A percentile compares a stretch with the other conserved stretches of the same genome.
phyloP scores from a whole-genome alignment of 2,329 filamentous ascomycete species.

The Trichoderma sp. region DNA sequence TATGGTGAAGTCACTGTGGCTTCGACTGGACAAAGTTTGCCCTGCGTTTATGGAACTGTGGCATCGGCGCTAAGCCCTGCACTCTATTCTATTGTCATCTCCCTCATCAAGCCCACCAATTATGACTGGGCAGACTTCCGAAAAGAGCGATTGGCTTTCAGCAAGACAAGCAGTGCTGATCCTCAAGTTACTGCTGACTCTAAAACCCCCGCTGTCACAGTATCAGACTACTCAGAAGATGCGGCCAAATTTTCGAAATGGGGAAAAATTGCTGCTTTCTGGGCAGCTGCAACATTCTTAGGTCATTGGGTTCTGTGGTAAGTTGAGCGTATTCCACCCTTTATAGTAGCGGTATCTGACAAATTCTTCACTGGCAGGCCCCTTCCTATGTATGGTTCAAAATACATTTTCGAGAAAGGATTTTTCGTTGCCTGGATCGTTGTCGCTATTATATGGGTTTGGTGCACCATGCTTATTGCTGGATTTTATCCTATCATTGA shows the following conservation, averaged over 20 bases:
- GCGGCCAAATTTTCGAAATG: constrained; percentile 44
- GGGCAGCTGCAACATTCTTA: constrained; percentile 49
- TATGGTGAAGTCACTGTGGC: constrained; percentile 48
- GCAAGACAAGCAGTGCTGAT: constrained; percentile 20
- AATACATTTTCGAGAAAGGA: constrained; percentile 47
- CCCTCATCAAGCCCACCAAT: constrained; percentile 43
- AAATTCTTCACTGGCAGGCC: constrained; percentile 32
- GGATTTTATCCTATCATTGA: constrained; percentile 51
- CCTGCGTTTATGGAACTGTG: constrained; percentile 53
- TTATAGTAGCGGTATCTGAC: not conserved
- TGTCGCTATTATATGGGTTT: constrained; percentile 52
- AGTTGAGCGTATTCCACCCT: constrained; percentile 9
- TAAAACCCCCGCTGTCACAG: constrained; percentile 27
- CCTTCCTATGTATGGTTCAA: constrained; percentile 52
- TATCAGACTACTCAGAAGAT: constrained; percentile 30
- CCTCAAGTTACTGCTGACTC: constrained; percentile 1
- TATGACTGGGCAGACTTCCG: constrained; percentile 41
- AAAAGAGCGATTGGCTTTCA: constrained; percentile 42
- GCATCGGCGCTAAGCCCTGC: constrained; percentile 45
- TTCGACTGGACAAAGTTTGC: constrained; percentile 48
- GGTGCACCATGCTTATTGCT: constrained; percentile 48
- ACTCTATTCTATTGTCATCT: constrained; percentile 47
- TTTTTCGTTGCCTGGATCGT: constrained; percentile 53
- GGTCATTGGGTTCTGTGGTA: constrained; percentile 54
- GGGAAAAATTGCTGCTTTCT: constrained; percentile 45